Evolutionary conservation across 345 rosid species (phyloP).

Genomic region (Rhodomyrtus tomentosa): DNA sequence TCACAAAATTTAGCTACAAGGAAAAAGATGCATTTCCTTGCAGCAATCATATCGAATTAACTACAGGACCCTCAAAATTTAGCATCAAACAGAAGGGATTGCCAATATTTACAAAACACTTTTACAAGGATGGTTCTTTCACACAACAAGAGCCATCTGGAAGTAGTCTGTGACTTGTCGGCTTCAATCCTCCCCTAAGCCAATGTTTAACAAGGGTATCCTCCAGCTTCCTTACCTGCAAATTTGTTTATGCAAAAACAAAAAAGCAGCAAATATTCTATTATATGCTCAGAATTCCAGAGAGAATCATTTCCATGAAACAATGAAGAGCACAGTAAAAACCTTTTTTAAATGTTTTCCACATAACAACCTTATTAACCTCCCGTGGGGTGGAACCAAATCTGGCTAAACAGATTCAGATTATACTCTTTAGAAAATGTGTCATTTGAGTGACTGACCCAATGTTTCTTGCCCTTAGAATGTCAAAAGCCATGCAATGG

Average conservation of each 20-base stretch:
- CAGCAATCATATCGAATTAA: neutral
- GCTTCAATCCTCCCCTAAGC: conserved; percentile 60
- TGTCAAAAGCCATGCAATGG: neutral
- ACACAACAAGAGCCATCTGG: conserved; percentile 49
- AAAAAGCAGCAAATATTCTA: neutral
- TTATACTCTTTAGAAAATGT: neutral
- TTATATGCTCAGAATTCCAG: neutral
- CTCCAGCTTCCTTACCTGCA: conserved; percentile 90
- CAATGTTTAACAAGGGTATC: conserved; percentile 38
- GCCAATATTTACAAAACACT: conserved; percentile 4
- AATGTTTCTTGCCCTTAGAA: neutral
- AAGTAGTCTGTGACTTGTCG: conserved; percentile 43
- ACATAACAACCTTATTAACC: neutral
- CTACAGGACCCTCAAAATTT: neutral
- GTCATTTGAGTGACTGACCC: neutral
- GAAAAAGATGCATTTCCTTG: neutral
- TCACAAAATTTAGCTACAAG: conserved; percentile 4
- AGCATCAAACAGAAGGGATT: neutral
- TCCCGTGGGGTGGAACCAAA: neutral
- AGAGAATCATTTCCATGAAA: neutral
- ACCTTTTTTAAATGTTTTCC: neutral
- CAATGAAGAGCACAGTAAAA: neutral
- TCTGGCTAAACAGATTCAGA: neutral
- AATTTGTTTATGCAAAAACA: neutral
- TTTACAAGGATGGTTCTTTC: conserved; percentile 38